Base-by-base conservation (phyloP, 2,329 filamentous ascomycete species). In the Phialemoniopsis sp. region DNA sequence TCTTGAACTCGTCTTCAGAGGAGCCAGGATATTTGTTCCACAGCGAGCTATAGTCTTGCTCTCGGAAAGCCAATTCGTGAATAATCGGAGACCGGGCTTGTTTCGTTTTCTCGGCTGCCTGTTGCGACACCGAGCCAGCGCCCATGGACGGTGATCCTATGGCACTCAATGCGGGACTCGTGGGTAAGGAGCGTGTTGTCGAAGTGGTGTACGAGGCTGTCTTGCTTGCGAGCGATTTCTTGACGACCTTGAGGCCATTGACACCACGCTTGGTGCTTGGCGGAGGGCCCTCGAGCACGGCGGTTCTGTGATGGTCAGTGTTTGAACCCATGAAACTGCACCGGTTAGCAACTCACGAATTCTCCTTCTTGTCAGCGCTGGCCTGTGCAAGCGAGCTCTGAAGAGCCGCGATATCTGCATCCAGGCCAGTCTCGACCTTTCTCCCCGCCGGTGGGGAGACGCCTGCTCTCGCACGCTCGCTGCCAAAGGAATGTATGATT, bases 21-120 rank as follows among this genome's bases (percentile, higher is more conserved):
- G 67, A 63, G 36, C 73, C 72, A 2, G 67, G 44, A 67, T 74
- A 80, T 37, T 70, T 72, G 34, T 60, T 58, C 39, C 63, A 56
- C 3, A 84, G 56, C 37, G 73, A 66, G 8, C 72, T 65, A 15
- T 70, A 69, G 1, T 69, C 57, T 46, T 70, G 67, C 13, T 80
- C 72, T 42, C 67, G 61, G 7, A 74, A 68, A 26, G 80, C 79
- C 15, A 84, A 60, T 47, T 81, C 73, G 54, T 84, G 80, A 19
- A 84, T 76, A 15, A 84, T 62, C 17, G 72, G 65, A 17, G 61
- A 62, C 4, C 59, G 54, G 13, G 64, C 40, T 58, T 64, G 50
- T 70, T 66, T 57, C 4, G 46, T 43, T 44, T 70, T 68, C 37
- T 72, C 73, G 54, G 78, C 78, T 31, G 72, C 58, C 46, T 75